phyloP scores from a whole-genome alignment of 2,329 filamentous ascomycete genomes.

The Penicillium brasilianum region DNA sequence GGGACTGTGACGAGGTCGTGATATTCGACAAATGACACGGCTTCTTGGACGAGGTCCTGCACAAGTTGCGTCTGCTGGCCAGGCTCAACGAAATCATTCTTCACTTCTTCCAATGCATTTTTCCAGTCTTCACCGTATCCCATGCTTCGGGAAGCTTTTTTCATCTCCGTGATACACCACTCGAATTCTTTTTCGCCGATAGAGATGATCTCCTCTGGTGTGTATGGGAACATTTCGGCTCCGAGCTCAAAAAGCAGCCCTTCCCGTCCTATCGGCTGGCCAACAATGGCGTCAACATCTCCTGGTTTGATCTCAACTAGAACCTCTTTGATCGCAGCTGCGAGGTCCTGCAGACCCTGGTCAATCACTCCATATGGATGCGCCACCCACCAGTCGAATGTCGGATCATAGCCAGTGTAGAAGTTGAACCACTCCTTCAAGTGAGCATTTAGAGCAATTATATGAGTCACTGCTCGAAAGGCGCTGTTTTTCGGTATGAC shows the following conservation, averaged over 20 bases:
- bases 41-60: slow-evolving; percentile 57
- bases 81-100: slow-evolving; percentile 59
- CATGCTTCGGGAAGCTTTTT: slow-evolving; percentile 55
- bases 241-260: slow-evolving; percentile 59
- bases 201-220: slow-evolving; percentile 60
- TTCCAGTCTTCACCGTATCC: slow-evolving; percentile 58
- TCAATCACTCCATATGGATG: slow-evolving; percentile 48
- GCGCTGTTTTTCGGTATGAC: slow-evolving; percentile 48
- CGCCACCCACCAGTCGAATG: slow-evolving; percentile 63
- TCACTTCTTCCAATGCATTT: slow-evolving; percentile 61
- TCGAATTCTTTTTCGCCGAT: slow-evolving; percentile 47
- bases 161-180: slow-evolving; percentile 64
- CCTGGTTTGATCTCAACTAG: slow-evolving; percentile 54
- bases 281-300: slow-evolving; percentile 59
- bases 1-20: slow-evolving; percentile 63
- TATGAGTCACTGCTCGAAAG: slow-evolving; percentile 51
- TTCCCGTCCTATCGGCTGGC: slow-evolving; percentile 60
- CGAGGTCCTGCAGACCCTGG: slow-evolving; percentile 42
- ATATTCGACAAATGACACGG: slow-evolving; percentile 58
- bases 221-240: slow-evolving; percentile 64
- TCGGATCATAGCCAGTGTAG: slow-evolving; percentile 61
- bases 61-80: slow-evolving; percentile 61
- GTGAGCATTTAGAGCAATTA: slow-evolving; percentile 48
- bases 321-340: slow-evolving; percentile 46
- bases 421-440: slow-evolving; percentile 57